phyloP scores from a whole-genome alignment of 2,329 filamentous ascomycete species.

The Plenodomus tracheiphilus region DNA sequence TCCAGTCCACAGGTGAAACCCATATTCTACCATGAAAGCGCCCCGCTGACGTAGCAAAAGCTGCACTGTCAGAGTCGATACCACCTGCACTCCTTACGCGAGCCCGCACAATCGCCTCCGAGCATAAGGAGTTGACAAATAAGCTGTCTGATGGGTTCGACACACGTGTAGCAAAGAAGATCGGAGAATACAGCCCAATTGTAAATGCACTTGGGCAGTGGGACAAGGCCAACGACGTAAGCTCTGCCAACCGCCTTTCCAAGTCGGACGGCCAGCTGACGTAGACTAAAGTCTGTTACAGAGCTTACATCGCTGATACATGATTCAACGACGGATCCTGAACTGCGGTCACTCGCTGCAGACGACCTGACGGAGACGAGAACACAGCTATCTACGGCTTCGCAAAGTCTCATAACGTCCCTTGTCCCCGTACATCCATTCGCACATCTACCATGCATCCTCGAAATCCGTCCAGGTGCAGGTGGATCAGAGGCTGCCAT shows the following conservation, averaged over 20 bases:
- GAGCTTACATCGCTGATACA: slow-evolving; percentile 78
- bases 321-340: slow-evolving; percentile 65
- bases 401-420: slow-evolving; percentile 70
- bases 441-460: slow-evolving; percentile 81
- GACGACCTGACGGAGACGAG: slow-evolving; percentile 73
- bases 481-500: slow-evolving; percentile 89
- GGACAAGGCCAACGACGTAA: slow-evolving; percentile 61
- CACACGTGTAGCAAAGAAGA: slow-evolving; percentile 58
- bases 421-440: slow-evolving; percentile 90
- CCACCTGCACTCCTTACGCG: slow-evolving; percentile 60
- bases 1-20: slow-evolving; percentile 33
- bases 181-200: slow-evolving; percentile 59
- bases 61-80: slow-evolving; percentile 41
- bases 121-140: slow-evolving; percentile 58
- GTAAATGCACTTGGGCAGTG: slow-evolving; percentile 59
- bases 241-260: slow-evolving; percentile 8
- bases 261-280: slow-evolving; percentile 19
- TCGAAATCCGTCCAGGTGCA: slow-evolving; percentile 90
- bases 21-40: neutral
- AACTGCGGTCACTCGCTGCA: slow-evolving; percentile 62
- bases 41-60: slow-evolving; percentile 16
- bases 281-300: slow-evolving; percentile 50
- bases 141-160: slow-evolving; percentile 60
- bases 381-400: slow-evolving; percentile 64
- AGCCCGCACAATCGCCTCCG: slow-evolving; percentile 58